Evolutionary conservation across 2,329 filamentous ascomycete genomes (phyloP), one percentile per base, ranked within the genome.

Genomic region (Alternaria atra): DNA sequence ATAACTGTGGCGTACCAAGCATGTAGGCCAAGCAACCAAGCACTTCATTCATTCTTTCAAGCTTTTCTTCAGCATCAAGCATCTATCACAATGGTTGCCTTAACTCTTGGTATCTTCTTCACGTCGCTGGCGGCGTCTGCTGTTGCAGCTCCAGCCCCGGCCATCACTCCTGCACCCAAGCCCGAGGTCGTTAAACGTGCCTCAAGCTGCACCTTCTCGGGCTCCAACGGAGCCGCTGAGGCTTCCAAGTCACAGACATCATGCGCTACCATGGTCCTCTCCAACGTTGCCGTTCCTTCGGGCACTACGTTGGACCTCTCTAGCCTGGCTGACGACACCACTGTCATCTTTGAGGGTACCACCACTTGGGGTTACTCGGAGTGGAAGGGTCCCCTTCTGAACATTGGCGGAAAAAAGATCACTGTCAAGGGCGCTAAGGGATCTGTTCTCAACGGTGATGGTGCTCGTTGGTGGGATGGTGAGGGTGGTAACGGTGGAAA

Each of bases 331-430:
- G 72, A 78, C 20, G 84, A 81, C 61, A 86, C 86, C 15, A 82
- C 76, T 58, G 82, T 90, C 62, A 85, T 85, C 68, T 91, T 91
- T 75, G 75, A 86, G 57, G 89, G 89, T 34, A 86, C 82, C 17
- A 91, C 89, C 9, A 87, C 85, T 51, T 91, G 88, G 71, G 89
- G 83, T 17, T 90, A 90, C 77, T 80, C 86, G 60, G 85, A 89
- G 68, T 91, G 89, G 89, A 74, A 75, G 0, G 89, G 89, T 0
- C 89, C 89, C 42, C 80, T 91, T 4, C 82, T 91, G 65, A 82
- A 82, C 37, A 81, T 91, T 61, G 84, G 84, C 1, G 89, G 89
- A 29, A 76, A 64, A 37, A 72, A 87, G 63, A 86, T 90, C 68
- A 85, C 83, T 62, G 87, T 90, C 66, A 85, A 83, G 59, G 87